These are phyloP conservation scores for Helenozyma rhizophorensis DNA, from an alignment of 805 yeast species.

Conservation along the genomic window DNA sequence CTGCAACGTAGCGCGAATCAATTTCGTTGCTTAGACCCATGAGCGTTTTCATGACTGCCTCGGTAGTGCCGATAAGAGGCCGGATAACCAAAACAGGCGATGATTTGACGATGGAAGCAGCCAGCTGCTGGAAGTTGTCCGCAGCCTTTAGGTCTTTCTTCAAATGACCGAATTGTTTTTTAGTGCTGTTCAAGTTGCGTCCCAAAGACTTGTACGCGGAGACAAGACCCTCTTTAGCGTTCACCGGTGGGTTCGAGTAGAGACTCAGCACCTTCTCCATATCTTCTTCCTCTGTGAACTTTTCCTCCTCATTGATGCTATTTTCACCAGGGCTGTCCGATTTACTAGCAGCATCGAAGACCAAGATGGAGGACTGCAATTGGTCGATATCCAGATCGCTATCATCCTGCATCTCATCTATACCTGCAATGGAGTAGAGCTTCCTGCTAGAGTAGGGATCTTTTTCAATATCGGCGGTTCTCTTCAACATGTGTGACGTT, in stretches of 20 bases:
- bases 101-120: slow-evolving; percentile 62
- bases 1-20: slow-evolving; percentile 58
- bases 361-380: slow-evolving; percentile 20
- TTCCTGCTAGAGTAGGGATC: slow-evolving; percentile 20
- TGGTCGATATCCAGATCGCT: slow-evolving; percentile 14
- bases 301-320: slow-evolving; percentile 21
- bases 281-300: slow-evolving; percentile 20
- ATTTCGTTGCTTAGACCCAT: slow-evolving; percentile 81
- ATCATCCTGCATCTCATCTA: slow-evolving; percentile 30
- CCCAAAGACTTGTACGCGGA: slow-evolving; percentile 74
- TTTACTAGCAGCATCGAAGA: slow-evolving; percentile 15
- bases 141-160: slow-evolving; percentile 60
- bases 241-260: slow-evolving; percentile 80
- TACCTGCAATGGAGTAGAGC: slow-evolving; percentile 26
- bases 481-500: slow-evolving; percentile 23
- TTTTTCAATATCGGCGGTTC: slow-evolving; percentile 15
- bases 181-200: slow-evolving; percentile 61
- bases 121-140: slow-evolving; percentile 62
- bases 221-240: slow-evolving; percentile 64
- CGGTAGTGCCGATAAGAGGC: slow-evolving; percentile 91
- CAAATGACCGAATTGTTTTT: slow-evolving; percentile 55
- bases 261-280: slow-evolving; percentile 52
- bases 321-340: no score
- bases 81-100: slow-evolving; percentile 78
- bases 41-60: slow-evolving; percentile 76